Percentiles rank a stretch among this genome's conserved stretches.
Conservation (phyloP, 371 early-diverging fungal genomes). For the Capniomyces stellatus region DNA sequence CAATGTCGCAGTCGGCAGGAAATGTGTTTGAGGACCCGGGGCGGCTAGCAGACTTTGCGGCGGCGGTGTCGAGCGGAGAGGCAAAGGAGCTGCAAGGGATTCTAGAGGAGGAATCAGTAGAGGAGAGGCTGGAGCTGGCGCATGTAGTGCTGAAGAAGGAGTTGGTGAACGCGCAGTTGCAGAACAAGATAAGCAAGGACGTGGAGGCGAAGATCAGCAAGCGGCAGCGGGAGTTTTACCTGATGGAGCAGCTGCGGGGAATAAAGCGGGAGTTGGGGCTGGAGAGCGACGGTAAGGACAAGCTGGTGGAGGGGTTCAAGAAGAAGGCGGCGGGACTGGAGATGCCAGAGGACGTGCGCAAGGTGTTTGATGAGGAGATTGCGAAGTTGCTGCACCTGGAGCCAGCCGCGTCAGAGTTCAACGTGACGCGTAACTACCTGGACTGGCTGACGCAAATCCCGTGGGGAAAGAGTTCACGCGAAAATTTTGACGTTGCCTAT, state of each 20-base stretch:
- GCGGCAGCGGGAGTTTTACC: conserved; percentile 87
- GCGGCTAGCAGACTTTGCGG: conserved; percentile 89
- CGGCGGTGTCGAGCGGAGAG: conserved; percentile 82
- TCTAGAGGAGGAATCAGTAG: conserved; percentile 67
- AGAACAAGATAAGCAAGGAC: conserved; percentile 86
- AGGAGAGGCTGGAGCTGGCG: conserved; percentile 80
- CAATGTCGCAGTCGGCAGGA: conserved; percentile 85
- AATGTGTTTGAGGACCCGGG: conserved; percentile 89
- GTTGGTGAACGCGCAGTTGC: conserved; percentile 85
- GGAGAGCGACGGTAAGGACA: conserved; percentile 93
- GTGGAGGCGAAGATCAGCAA: conserved; percentile 91
- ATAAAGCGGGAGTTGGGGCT: conserved; percentile 95
- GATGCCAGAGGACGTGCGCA: conserved; percentile 79
- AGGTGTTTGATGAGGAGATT: conserved; percentile 93
- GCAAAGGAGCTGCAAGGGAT: conserved; percentile 83
- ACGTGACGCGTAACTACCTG: conserved; percentile 89
- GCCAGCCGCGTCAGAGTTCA: conserved; percentile 91
- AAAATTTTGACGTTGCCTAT: conserved; percentile 73
- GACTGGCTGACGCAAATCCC: conserved; percentile 95
- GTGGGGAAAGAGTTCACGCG: conserved; percentile 77
- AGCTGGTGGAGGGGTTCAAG: conserved; percentile 80
- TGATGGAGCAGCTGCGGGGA: conserved; percentile 96
- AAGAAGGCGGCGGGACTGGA: conserved; percentile 56
- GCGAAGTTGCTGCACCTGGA: conserved; percentile 82
- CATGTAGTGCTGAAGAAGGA: conserved; percentile 88